Conservation (phyloP, 306 rosid genomes). For the Malus asiatica region DNA sequence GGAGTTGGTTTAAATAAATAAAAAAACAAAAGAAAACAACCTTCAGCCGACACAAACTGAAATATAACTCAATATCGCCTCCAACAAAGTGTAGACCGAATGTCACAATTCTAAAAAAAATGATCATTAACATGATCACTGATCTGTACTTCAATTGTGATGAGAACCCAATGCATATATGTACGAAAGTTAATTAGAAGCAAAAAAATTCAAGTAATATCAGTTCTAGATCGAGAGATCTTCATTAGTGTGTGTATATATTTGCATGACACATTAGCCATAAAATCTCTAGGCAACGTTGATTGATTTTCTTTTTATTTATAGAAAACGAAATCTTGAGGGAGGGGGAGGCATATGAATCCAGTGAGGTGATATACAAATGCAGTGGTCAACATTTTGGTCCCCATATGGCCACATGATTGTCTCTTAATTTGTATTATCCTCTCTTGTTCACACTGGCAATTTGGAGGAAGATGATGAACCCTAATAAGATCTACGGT, state of each 20-base stretch:
- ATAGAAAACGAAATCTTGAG: not conserved
- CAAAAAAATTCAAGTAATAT: too few species aligned
- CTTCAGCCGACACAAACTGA: not conserved
- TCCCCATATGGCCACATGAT: constrained; percentile 6
- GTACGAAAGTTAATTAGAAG: not conserved
- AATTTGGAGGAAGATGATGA: not conserved
- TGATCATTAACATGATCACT: too few species aligned
- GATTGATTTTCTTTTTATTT: not conserved
- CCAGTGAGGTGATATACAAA: not conserved
- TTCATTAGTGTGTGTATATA: too few species aligned
- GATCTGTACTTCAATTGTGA: too few species aligned
- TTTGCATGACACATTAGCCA: not conserved
- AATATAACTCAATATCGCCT: too few species aligned
- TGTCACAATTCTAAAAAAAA: too few species aligned
- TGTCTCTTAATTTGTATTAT: not conserved
- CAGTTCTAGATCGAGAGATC: not conserved
- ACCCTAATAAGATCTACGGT: constrained; percentile 4
- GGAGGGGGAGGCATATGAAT: not conserved
- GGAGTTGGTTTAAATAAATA: not conserved
- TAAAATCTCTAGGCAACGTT: not conserved
- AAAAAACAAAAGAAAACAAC: not conserved
- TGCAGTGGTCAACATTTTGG: constrained; percentile 5
- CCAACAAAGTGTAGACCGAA: too few species aligned
- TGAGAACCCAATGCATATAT: too few species aligned
- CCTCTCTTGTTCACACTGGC: not conserved